Percentiles rank a stretch among this genome's conserved stretches.
Evolutionary conservation across 2,329 filamentous ascomycete genomes (phyloP).

Genomic region (Capronia epimyces): DNA sequence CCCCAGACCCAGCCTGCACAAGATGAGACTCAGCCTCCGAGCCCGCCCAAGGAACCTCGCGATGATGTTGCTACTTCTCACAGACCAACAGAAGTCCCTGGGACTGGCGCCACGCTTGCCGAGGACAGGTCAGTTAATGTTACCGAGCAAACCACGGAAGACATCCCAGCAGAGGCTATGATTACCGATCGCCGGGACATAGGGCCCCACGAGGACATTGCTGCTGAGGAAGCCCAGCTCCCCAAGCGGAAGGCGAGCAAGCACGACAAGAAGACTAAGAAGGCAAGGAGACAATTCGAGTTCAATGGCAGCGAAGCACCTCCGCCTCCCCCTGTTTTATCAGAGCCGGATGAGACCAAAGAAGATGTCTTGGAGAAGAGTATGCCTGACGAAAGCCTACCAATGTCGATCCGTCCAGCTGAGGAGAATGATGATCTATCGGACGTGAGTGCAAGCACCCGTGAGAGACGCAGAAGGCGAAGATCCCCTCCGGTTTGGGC

Average conservation of each 20-base stretch:
- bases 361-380: background rate
- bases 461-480: slow-evolving; percentile 26
- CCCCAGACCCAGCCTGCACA: background rate
- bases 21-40: background rate
- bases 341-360: background rate
- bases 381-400: background rate
- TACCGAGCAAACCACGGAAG: background rate
- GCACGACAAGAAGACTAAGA: slow-evolving; percentile 17
- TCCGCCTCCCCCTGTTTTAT: background rate
- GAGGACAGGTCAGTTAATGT: background rate
- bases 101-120: background rate
- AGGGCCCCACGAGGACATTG: background rate
- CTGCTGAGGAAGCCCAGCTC: background rate
- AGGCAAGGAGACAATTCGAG: slow-evolving; percentile 13
- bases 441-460: slow-evolving; percentile 26
- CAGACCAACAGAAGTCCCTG: background rate
- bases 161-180: background rate
- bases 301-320: slow-evolving; percentile 11
- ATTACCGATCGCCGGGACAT: background rate
- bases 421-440: slow-evolving; percentile 17
- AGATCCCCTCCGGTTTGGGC: slow-evolving; percentile 24
- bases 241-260: background rate
- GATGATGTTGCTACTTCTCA: too few species aligned
- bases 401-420: background rate
- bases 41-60: background rate